Evolutionary conservation across 768 basidiomycete genomes (phyloP), one percentile per base, ranked within the genome.

Genomic region (Leccinum longicurvipes): DNA sequence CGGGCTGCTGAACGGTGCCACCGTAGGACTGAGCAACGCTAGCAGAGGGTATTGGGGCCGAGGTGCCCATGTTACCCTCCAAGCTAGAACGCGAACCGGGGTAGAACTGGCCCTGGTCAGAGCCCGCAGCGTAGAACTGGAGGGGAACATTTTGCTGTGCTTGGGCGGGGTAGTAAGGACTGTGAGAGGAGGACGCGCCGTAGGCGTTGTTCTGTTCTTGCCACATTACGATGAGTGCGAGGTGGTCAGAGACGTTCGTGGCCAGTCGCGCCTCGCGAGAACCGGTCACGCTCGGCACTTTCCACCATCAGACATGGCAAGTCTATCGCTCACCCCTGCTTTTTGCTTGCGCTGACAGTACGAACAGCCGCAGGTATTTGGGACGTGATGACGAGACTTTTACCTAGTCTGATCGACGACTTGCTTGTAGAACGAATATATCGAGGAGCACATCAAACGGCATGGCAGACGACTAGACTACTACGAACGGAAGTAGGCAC

Each of bases 401-500:
- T 8, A 32, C n/a, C 27, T 10, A 39, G 2, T 45, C 64, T 70
- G 52, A 66, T 48, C 14, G 4, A 23, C 23, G 14, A 24, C 14
- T 55, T 56, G 54, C 14, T 55, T 56, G 54, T 60, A 99, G 92
- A 98, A 98, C 81, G 95, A 98, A 72, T 98, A 98, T 73, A 98
- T 99, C 74, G 96, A 98, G 73, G 96, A 99, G 79, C 90, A 92
- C 69, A 95, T 98, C 73, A 94, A 93, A 76, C 87, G 93, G 51
- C 91, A 98, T 83, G 96, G 96, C 70, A 84, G 94, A 63, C 85
- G 94, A 68, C 77, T 98, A 78, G 95, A 99, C 78, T 85, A 96
- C 73, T 94, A 89, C 73, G 97, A 99, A 79, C 83, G 86, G 67
- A 96, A 89, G 93, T 96, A 70, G 63, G 91, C 76, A 39, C 32